Base-by-base conservation (phyloP, 352 stramenopile genomes). In the Phytophthora citrophthora region DNA sequence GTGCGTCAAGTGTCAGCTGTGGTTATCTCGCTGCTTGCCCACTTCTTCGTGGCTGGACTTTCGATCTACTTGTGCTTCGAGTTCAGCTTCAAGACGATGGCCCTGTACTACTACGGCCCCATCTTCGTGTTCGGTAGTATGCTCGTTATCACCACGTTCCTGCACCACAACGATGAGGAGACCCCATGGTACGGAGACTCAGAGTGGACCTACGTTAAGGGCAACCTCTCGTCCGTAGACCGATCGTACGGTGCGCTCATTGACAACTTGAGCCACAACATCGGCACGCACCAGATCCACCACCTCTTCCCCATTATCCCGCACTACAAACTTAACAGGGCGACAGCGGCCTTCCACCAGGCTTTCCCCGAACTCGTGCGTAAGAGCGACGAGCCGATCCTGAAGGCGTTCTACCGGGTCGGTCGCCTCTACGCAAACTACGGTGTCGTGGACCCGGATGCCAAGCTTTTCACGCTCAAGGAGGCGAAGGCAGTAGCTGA, bases 221-320 rank as follows among this genome's bases (percentile, higher is more conserved):
- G 86, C 53, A 92, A 93, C 68, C 70, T 94, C 18, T 91, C 80
- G 68, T 89, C 77, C 24, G 82, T 94, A 16, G 86, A 94, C 72
- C 86, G 86, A 52, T 85, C 80, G 24, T 94, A 93, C 72, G 86
- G 86, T 47, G 70, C 71, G 57, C 50, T 94, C 51, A 83, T 94
- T 41, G 83, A 94, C 72, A 89, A 94, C 74, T 24, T 93, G 61
- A 91, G 81, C 79, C 83, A 94, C 78, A 89, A 94, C 83, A 94
- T 94, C 55, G 86, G 86, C 64, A 92, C 84, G 68, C 86, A 94
- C 75, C 83, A 93, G 72, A 74, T 93, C 53, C 86, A 94, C 72
- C 86, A 94, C 78, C 71, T 94, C 29, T 94, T 94, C 75, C 82
- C 86, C 44, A 94, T 92, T 69, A 94, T 94, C 48, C 86, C 86